Evolutionary conservation across 371 early-diverging fungal species (phyloP), one percentile per base, ranked within the genome.

Genomic region (Cladochytrium tenue): DNA sequence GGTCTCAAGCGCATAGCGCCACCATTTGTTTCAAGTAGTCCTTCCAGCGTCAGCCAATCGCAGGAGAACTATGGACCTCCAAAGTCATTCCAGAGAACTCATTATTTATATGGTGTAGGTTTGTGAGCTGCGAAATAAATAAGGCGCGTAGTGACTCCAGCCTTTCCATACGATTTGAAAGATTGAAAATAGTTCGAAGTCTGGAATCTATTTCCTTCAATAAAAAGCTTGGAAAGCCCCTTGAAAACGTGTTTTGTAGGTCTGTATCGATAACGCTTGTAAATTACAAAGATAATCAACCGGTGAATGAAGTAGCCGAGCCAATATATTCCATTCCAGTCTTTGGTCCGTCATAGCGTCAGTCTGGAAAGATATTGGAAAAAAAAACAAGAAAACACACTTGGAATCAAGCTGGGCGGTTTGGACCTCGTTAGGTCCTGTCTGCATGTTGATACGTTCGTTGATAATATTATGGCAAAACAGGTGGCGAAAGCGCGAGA

Each of bases 401-500:
- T 82, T 82, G 36, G 87, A 73, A 30, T 88, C 86, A 67, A 89
- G 74, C 68, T 70, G 83, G 59, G 69, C 80, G 53, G 88, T 87
- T 53, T 90, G 82, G 20, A 95, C 73, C 58, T 88, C 89, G 72
- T 94, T 95, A 79, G 90, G 95, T 73, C 93, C 90, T 3, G 96
- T 94, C 74, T 99, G 99, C 99, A 99, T 99, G 65, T 88, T 83
- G 15, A 99, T 72, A 10, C 92, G 88, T 53, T 97, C 98, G 73
- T 99, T 99, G 72, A 95, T 94, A 7, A 89, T 85, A 35, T 90
- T 84, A 81, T 98, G 98, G 90, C 97, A 99, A 79, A 99, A 99
- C 7, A n/a, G 93, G 97, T 15, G 70, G 65, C 2, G 95, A 93
- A 60, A 81, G 82, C 27, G 92, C 86, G 78, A 99, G 98, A 81